Conservation (phyloP, 495 filamentous ascomycete species). For the Chaetomium fimeti region DNA sequence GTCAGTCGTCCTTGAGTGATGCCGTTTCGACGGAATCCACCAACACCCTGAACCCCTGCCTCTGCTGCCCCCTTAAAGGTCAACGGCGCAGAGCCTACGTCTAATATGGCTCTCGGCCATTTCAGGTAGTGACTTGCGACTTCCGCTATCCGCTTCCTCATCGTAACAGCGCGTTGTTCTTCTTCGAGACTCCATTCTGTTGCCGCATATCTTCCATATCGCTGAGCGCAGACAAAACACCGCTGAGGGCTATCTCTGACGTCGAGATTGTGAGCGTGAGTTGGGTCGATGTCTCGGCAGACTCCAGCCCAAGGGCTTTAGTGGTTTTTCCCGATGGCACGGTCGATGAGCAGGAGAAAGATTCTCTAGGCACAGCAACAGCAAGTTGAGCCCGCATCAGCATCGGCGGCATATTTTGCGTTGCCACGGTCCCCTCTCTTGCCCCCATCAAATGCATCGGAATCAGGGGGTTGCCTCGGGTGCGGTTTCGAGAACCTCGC, state of each 20-base stretch:
- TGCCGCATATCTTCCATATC: neutral
- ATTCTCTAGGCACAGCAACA: neutral
- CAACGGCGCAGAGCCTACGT: no score
- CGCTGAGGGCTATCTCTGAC: conserved; percentile 38
- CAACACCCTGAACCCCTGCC: no score
- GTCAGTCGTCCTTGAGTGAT: neutral
- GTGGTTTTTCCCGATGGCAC: no score
- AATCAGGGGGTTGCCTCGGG: neutral
- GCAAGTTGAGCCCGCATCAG: neutral
- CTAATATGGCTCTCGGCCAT: neutral
- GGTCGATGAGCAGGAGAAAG: neutral
- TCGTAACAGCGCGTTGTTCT: neutral
- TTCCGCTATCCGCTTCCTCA: neutral
- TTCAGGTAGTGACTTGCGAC: neutral
- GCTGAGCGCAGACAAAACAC: conserved; percentile 27
- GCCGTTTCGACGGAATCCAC: no score
- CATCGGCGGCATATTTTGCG: neutral
- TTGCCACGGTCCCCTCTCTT: neutral
- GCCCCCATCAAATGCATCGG: neutral
- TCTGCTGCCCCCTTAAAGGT: no score
- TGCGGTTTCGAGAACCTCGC: neutral
- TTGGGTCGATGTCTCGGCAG: conserved; percentile 38
- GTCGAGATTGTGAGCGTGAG: conserved; percentile 32
- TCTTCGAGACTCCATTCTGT: neutral
- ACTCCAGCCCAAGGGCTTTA: no score